Evolutionary conservation across 2,329 filamentous ascomycete genomes (phyloP).

Genomic region (Mariannaea sp.): DNA sequence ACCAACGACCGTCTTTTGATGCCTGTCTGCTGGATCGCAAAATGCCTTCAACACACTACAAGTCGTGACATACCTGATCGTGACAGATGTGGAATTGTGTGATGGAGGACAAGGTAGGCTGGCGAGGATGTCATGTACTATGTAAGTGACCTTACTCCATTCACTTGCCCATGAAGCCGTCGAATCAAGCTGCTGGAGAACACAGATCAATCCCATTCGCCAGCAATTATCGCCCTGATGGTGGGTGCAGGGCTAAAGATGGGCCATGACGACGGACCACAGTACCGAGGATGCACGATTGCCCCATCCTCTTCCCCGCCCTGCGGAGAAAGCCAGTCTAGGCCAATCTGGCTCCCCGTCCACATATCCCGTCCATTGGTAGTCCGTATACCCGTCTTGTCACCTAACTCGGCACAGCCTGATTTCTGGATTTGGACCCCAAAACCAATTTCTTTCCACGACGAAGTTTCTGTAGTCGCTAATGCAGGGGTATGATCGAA

Average conservation of each 20-base stretch:
- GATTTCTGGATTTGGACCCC: constrained; percentile 15
- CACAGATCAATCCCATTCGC: constrained; percentile 38
- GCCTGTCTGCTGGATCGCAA: constrained; percentile 9
- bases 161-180: constrained; percentile 34
- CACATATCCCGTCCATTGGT: constrained; percentile 6
- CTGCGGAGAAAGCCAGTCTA: constrained; percentile 35
- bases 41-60: constrained; percentile 5
- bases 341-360: constrained; percentile 29
- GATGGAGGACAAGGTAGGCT: no score
- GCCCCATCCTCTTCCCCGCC: constrained; percentile 33
- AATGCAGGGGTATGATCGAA: constrained; percentile 15
- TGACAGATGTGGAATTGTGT: constrained; percentile 27
- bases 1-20: constrained; percentile 16
- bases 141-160: no score
- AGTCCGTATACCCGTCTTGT: no score
- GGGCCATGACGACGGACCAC: constrained; percentile 9
- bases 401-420: constrained; percentile 18
- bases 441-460: constrained; percentile 5
- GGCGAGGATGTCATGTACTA: no score
- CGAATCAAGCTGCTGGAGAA: constrained; percentile 33
- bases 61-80: constrained; percentile 9
- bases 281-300: constrained; percentile 36
- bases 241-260: constrained; percentile 35
- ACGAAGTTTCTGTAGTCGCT: constrained; percentile 4
- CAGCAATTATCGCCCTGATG: constrained; percentile 24